Evolutionary conservation across 2,329 filamentous ascomycete genomes (phyloP), one percentile per base, ranked within the genome.

Genomic region (Dactylonectria macrodidyma): DNA sequence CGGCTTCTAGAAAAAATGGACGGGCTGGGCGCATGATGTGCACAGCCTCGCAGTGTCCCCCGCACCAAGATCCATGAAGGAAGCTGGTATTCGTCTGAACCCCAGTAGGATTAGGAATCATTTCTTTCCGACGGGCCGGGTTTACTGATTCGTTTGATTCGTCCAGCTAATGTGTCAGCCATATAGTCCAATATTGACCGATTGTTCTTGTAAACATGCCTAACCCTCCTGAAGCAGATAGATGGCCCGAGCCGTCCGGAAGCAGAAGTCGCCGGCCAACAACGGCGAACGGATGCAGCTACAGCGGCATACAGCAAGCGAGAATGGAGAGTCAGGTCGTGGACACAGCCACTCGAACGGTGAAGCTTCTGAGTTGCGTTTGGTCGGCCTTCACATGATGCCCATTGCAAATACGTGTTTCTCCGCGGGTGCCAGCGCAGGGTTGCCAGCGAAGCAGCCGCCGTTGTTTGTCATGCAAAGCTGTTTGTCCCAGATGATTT

Each of bases 361-460:
- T 33, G 24, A 33, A 24, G 19, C 26, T 30, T 30, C 26, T 4
- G 16, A 51, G 24, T 14, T 51, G 10, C 16, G 14, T 51, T 52
- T 34, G 26, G 26, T 19, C 50, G 26, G 26, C 16, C 30, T 7
- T 52, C 50, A 30, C 11, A 34, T 52, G 22, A n/a, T n/a, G 41
- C 16, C n/a, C 16, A 16, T 26, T 30, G 26, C 11, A 52, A 52
- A 34, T 16, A 52, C 50, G 50, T 52, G 50, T 33, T 52, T 8
- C 50, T 11, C 16, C 11, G 26, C 7, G 16, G 30, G 16, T 52
- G 48, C 48, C 48, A 51, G 48, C 48, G 16, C 16, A n/a, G 7
- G 48, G 24, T 14, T 33, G 50, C 50, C 50, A 52, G 50, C 50
- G 16, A 34, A 52, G 50, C 50, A 50, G 16, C 26, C 14, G 19